Conservation (phyloP, 2,329 filamentous ascomycete species). For the Didymella segeticola region DNA sequence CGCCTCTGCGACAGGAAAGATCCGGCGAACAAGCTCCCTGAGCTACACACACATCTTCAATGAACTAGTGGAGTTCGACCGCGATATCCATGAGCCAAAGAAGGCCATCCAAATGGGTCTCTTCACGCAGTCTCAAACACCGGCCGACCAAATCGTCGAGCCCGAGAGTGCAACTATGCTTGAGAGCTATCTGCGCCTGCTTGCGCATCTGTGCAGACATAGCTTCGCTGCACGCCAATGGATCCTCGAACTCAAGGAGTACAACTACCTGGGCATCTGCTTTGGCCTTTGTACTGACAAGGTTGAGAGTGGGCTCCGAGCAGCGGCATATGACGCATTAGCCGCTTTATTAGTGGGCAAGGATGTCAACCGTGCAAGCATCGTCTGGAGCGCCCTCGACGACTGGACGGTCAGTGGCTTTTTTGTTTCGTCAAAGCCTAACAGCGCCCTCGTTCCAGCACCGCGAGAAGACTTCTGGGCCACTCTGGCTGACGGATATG, state of each 20-base stretch:
- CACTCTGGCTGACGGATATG: slow-evolving; percentile 78
- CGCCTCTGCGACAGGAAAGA: slow-evolving; percentile 70
- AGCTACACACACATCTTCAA: slow-evolving; percentile 94
- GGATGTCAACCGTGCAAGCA: slow-evolving; percentile 67
- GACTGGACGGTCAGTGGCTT: slow-evolving; percentile 67
- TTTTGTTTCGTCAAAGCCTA: slow-evolving; percentile 42
- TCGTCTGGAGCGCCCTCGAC: slow-evolving; percentile 83
- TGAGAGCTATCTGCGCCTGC: slow-evolving; percentile 88
- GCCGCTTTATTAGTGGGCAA: slow-evolving; percentile 79
- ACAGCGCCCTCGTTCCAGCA: slow-evolving; percentile 27
- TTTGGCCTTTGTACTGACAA: slow-evolving; percentile 80
- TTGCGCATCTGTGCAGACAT: slow-evolving; percentile 79
- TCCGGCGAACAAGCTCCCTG: slow-evolving; percentile 81
- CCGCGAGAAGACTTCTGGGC: slow-evolving; percentile 64
- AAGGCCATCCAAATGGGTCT: slow-evolving; percentile 67
- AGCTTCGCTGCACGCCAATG: slow-evolving; percentile 76
- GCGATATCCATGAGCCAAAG: slow-evolving; percentile 75
- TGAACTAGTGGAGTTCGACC: slow-evolving; percentile 84
- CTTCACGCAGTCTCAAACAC: slow-evolving; percentile 49
- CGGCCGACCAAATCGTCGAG: slow-evolving; percentile 71
- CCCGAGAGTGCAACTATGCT: slow-evolving; percentile 97
- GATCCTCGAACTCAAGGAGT: slow-evolving; percentile 71
- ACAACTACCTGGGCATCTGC: slow-evolving; percentile 75
- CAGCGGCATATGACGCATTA: slow-evolving; percentile 82
- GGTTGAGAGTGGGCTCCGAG: slow-evolving; percentile 78